Evolutionary conservation across 2,329 filamentous ascomycete genomes (phyloP).

Genomic region (Parasarocladium wereldwijsianum): DNA sequence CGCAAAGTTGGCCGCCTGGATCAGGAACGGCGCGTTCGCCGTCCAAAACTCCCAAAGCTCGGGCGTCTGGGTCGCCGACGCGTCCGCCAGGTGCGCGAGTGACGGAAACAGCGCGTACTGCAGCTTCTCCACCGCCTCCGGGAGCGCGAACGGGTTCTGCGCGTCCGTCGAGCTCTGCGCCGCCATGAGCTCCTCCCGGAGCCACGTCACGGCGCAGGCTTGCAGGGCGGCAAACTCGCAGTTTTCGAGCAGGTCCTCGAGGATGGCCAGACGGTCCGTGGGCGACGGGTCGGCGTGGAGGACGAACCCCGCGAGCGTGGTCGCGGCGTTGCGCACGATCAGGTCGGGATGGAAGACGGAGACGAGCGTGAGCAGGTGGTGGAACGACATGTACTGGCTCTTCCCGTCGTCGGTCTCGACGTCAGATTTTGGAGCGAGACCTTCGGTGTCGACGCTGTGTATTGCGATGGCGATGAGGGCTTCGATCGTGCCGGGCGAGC

Average conservation of each 20-base stretch:
- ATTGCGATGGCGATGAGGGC: conserved; percentile 44
- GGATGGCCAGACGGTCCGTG: conserved; percentile 41
- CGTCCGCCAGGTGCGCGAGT: conserved; percentile 29
- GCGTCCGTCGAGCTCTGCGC: conserved; percentile 19
- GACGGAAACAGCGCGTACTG: conserved; percentile 48
- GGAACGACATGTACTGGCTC: conserved; percentile 40
- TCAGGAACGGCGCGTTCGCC: conserved; percentile 36
- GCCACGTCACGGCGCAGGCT: conserved; percentile 47
- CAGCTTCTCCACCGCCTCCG: conserved; percentile 42
- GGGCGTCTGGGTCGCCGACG: conserved; percentile 15
- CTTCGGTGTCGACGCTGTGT: conserved; percentile 32
- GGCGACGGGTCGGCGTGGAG: conserved; percentile 46
- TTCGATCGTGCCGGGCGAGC: conserved; percentile 40
- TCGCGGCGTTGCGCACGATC: conserved; percentile 39
- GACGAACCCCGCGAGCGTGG: conserved; percentile 34
- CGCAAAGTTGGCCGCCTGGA: conserved; percentile 47
- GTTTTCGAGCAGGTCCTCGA: conserved; percentile 51
- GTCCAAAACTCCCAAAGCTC: conserved; percentile 34
- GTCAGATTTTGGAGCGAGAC: too few relatives aligned
- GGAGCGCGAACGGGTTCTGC: conserved; percentile 26
- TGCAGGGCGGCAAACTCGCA: conserved; percentile 49
- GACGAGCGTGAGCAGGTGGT: conserved; percentile 42
- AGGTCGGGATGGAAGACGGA: conserved; percentile 42
- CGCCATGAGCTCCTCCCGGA: conserved; percentile 45
- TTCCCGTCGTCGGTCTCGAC: conserved; percentile 8